Conservation (phyloP, 139 green algal genomes). For the Closterium sp. region DNA sequence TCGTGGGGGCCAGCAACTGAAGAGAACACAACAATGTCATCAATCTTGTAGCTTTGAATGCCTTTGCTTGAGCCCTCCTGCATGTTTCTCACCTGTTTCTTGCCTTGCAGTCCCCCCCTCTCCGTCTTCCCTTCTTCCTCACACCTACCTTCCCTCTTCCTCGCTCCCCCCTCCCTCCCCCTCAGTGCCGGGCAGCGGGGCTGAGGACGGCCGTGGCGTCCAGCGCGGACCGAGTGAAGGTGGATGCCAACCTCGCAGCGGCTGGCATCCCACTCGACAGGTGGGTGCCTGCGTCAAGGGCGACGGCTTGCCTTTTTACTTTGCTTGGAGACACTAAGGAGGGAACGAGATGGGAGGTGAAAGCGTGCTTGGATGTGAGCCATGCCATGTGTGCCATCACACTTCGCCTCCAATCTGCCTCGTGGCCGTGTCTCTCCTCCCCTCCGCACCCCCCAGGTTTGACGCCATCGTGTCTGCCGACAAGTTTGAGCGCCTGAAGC, state of each 20-base stretch:
- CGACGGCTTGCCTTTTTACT: not conserved
- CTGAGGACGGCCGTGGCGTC: conserved; percentile 67
- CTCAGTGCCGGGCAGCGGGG: conserved; percentile 59
- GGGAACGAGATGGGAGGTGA: no score
- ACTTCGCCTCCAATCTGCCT: no score
- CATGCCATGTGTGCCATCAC: no score
- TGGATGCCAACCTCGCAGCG: conserved; percentile 67
- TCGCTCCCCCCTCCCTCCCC: no score
- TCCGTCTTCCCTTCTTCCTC: no score
- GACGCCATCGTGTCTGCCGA: conserved; percentile 69
- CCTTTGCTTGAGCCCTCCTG: not conserved
- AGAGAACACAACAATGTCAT: not conserved
- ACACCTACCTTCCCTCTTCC: not conserved
- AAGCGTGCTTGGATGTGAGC: no score
- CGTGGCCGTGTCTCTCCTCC: not conserved
- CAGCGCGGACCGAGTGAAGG: conserved; percentile 73
- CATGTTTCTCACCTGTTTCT: not conserved
- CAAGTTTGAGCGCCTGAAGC: conserved; percentile 65
- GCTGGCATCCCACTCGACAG: conserved; percentile 56
- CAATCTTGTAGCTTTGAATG: not conserved
- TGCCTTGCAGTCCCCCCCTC: not conserved
- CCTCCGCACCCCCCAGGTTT: conserved; percentile 48
- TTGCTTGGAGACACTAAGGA: not conserved
- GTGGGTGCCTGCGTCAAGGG: conserved; percentile 2
- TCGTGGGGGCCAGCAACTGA: not conserved